Conservation (phyloP, 352 stramenopile species). For the Blastocystis sp. region DNA sequence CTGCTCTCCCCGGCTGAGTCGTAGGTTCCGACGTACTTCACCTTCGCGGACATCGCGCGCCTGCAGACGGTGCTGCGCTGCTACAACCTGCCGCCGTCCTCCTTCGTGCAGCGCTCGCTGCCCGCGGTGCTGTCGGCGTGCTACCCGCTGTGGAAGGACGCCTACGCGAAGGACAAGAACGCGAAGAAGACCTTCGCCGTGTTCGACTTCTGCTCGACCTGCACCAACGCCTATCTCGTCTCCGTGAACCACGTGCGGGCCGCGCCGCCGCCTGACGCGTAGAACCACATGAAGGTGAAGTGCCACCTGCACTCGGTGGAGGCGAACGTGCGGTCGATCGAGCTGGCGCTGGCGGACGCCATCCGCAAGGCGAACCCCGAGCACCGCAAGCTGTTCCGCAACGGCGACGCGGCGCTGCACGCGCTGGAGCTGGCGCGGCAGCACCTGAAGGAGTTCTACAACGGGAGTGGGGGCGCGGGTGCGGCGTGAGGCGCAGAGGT, state of each 20-base stretch:
- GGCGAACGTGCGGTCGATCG: slow-evolving; percentile 28
- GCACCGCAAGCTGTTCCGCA: neutral
- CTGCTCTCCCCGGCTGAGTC: neutral
- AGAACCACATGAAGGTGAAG: slow-evolving; percentile 54
- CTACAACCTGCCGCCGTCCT: slow-evolving; percentile 8
- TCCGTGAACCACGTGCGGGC: neutral
- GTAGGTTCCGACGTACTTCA: slow-evolving; percentile 25
- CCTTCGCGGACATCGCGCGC: slow-evolving; percentile 5
- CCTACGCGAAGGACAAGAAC: slow-evolving; percentile 27
- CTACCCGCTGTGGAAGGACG: slow-evolving; percentile 35
- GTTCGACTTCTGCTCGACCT: slow-evolving; percentile 49
- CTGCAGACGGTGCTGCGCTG: neutral
- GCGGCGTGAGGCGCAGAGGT: neutral
- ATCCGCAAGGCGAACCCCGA: slow-evolving; percentile 9
- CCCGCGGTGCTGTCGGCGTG: neutral
- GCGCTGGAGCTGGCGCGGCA: neutral
- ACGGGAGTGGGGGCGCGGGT: neutral
- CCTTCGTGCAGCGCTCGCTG: slow-evolving; percentile 47
- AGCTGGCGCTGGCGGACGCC: slow-evolving; percentile 18
- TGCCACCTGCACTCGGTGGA: slow-evolving; percentile 50
- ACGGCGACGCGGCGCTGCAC: too few relatives aligned
- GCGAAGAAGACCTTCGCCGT: slow-evolving; percentile 19
- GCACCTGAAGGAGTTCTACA: slow-evolving; percentile 18
- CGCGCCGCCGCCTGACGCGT: neutral
- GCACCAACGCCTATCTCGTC: slow-evolving; percentile 40